These are phyloP conservation scores for Trapa bicornis DNA, from an alignment of 345 rosid species.

Conservation along the genomic window DNA sequence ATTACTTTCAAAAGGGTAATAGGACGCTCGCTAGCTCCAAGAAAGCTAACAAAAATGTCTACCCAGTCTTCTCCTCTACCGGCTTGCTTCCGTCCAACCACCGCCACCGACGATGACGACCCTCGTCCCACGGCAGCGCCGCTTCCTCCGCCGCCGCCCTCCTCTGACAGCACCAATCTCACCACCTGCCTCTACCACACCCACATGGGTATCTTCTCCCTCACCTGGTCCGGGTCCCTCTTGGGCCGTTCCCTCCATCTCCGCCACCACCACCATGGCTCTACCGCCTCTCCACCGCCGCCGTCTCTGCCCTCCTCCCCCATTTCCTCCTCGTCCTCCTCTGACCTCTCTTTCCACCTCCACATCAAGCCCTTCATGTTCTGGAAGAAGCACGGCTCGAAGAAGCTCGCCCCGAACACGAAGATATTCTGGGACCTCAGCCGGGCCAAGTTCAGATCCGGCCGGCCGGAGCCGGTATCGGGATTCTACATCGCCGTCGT, in stretches of 20 bases:
- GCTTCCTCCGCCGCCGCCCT: conserved; percentile 9
- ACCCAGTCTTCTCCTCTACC: conserved; percentile 30
- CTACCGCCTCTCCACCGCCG: no score
- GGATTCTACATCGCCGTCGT: conserved; percentile 74
- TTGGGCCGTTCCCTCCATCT: conserved; percentile 73
- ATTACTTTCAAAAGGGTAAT: background rate
- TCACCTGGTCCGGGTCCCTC: conserved; percentile 71
- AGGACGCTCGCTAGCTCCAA: background rate
- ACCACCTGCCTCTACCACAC: conserved; percentile 71
- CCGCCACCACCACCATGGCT: conserved; percentile 23
- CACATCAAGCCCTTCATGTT: conserved; percentile 53
- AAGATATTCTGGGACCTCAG: conserved; percentile 74
- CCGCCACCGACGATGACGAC: conserved; percentile 7
- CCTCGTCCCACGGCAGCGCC: conserved; percentile 6
- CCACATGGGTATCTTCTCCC: conserved; percentile 60
- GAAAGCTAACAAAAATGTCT: conserved; percentile 30
- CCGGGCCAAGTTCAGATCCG: conserved; percentile 61
- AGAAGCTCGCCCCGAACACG: conserved; percentile 22
- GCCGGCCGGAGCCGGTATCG: conserved; percentile 60
- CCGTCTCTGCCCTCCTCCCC: conserved; percentile 49
- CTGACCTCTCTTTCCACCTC: conserved; percentile 50
- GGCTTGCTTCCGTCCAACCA: conserved; percentile 34
- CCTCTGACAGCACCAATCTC: conserved; percentile 38
- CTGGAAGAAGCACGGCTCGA: conserved; percentile 77
- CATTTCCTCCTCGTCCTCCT: conserved; percentile 21